Base-by-base conservation (phyloP, 2,329 filamentous ascomycete species). In the Phoma sp. region DNA sequence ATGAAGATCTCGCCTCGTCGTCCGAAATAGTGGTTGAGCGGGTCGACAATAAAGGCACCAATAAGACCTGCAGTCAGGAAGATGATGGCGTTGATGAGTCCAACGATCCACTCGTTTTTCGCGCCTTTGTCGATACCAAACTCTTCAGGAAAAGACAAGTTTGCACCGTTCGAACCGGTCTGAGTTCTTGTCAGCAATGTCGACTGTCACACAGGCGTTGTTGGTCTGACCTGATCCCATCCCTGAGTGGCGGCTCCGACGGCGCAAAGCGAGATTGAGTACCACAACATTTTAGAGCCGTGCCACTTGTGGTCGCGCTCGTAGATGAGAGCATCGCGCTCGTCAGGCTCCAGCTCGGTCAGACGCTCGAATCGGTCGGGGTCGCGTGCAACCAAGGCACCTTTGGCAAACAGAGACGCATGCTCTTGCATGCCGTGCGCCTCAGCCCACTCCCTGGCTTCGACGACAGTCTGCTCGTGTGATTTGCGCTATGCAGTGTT, bases 381-480 rank as follows among this genome's bases (percentile, higher is more conserved):
- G 62, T 88, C 85, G 71, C 91, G 88, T 2, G 90, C 90, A 17
- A 92, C 83, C 10, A 94, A 80, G 3, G 90, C 91, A 31, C 89
- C 90, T 65, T 88, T 88, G 46, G 83, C 80, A 46, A 92, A 80
- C 15, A 88, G 69, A 3, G 78, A 75, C 3, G 85, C 75, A 61
- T 88, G 81, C 49, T 88, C 83, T 2, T 77, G 73, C 24, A 92
- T 79, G 22, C 81, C 81, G 62, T 88, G 84, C 37, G 82, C 76
- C 13, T 78, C 76, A 35, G 86, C 88, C 65, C 90, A 91, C n/a
- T 78, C 77, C 46, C 85, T 80, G 29, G 87, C 87, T 46, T 86
- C 77, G 33, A 71, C 68, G 50, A 86, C 73, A 7, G 87, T 79
- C 60, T 76, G 71, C 40, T 74, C 78, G 58, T 70, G 78, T 7